Base-by-base conservation (phyloP, 2,329 filamentous ascomycete species). In the Atkinsonella hypoxylon region DNA sequence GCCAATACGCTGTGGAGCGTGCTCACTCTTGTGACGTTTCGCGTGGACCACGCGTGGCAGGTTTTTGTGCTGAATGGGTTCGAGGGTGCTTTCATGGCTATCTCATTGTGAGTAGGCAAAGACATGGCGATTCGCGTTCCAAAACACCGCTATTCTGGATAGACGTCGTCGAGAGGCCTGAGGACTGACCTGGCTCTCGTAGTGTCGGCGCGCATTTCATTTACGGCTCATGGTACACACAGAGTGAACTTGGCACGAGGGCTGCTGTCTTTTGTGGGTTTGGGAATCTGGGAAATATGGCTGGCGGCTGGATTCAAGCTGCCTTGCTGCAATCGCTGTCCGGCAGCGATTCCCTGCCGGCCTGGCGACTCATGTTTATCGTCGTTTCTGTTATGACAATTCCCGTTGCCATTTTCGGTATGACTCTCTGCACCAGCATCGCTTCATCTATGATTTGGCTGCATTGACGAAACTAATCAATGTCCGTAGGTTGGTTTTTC, bases 241-340 rank as follows among this genome's bases (percentile, higher is more conserved):
- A 65, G 45, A 67, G 67, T 0, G 69, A 72, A 50, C 61, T 72
- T 4, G 70, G 67, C 0, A 70, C 62, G 3, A 58, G 67, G 22
- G 66, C 66, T n/a, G 66, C 66, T 4, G 57, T 69, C 20, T 71
- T 73, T 45, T 71, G 68, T 49, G 62, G 64, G 1, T 70, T 70
- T 43, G 69, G 69, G 0, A 67, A 71, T 45, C 45, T 72, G 4
- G 70, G 69, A 0, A 70, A 64, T 26, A 71, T 72, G 67, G 64
- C 69, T 1, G 69, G 69, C 3, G 68, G 69, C 1, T 72, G 69
- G 69, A 72, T 73, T 22, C 70, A 72, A 52, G 69, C 69, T 0
- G 69, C 64, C 2, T 53, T 72, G 22, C 54, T 72, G 42, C 52
- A 62, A 12, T 63, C 63, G 6, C 53, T 72, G 1, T 61, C 64